Percentiles rank a stretch among this genome's conserved stretches.
Conservation (phyloP, 345 rosid genomes). For the Cardamine resedifolia region DNA sequence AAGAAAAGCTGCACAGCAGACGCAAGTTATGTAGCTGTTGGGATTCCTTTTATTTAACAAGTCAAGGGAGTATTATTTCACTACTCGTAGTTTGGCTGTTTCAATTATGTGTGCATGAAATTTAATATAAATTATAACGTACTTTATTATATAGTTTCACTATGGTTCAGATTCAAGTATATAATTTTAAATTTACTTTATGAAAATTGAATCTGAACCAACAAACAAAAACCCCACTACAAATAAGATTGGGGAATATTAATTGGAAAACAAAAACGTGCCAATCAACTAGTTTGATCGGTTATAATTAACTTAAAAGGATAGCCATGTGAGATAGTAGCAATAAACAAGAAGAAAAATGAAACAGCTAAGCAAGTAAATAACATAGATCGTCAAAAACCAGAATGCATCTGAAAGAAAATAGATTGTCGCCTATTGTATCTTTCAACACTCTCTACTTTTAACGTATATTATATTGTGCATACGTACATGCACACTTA, state of each 20-base stretch:
- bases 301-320: not conserved
- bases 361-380: conserved; percentile 32
- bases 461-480: not conserved
- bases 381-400: conserved; percentile 13
- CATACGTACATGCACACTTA: conserved; percentile 20
- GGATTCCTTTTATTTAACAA: conserved; percentile 13
- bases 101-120: conserved; percentile 12
- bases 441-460: conserved; percentile 12
- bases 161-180: too few species aligned
- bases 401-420: conserved; percentile 32
- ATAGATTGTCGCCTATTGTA: conserved; percentile 31
- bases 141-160: too few species aligned
- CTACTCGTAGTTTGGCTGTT: conserved; percentile 20
- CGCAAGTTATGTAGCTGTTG: conserved; percentile 17
- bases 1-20: conserved; percentile 11
- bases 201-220: not conserved
- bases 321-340: not conserved
- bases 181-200: not conserved
- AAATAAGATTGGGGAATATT: not conserved
- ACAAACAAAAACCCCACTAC: not conserved
- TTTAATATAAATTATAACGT: too few species aligned
- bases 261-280: not conserved
- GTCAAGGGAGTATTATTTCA: conserved; percentile 21
- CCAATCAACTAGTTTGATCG: not conserved
- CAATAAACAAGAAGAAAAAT: not conserved